A percentile compares a stretch with the other conserved stretches of the same genome.
These are phyloP conservation scores for Colletotrichum gloeosporioides DNA, from an alignment of 2,329 filamentous ascomycete genomes.

Conservation along the genomic window DNA sequence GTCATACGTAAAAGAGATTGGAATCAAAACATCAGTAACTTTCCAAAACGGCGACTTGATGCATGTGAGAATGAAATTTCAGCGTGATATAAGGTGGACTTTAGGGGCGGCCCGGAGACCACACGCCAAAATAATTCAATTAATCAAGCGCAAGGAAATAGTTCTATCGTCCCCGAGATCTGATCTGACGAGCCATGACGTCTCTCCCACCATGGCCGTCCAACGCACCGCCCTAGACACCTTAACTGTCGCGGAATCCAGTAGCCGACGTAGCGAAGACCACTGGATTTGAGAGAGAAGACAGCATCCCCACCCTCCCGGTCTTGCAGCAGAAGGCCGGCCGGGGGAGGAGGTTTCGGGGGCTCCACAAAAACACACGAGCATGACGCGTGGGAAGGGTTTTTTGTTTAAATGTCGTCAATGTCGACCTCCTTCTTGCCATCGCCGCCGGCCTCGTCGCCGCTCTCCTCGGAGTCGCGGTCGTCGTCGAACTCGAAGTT, in stretches of 20 bases:
- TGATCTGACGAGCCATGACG: constrained; percentile 54
- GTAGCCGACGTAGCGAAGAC: constrained; percentile 13
- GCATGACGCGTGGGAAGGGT: background rate
- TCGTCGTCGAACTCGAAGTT: constrained; percentile 99
- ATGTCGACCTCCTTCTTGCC: constrained; percentile 84
- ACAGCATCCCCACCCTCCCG: constrained; percentile 53
- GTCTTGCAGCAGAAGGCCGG: background rate
- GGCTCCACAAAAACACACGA: background rate
- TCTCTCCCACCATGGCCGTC: constrained; percentile 65
- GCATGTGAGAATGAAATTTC: background rate
- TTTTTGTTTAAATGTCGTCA: constrained; percentile 80
- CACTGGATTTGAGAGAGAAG: constrained; percentile 65
- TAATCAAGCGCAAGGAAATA: background rate
- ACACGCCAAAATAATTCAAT: background rate
- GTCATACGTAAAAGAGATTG: background rate
- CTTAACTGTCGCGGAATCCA: constrained; percentile 51
- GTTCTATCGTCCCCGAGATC: constrained; percentile 11
- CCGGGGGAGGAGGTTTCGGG: constrained; percentile 17
- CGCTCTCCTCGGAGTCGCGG: constrained; percentile 64
- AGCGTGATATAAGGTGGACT: background rate
- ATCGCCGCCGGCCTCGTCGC: constrained; percentile 61
- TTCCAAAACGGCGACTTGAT: too few relatives aligned
- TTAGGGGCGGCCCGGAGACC: background rate
- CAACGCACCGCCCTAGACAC: constrained; percentile 34
- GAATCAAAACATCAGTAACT: background rate